Evolutionary conservation across 208 protist genomes (phyloP), one percentile per base, ranked within the genome.

Genomic region (Phytomonas francai): DNA sequence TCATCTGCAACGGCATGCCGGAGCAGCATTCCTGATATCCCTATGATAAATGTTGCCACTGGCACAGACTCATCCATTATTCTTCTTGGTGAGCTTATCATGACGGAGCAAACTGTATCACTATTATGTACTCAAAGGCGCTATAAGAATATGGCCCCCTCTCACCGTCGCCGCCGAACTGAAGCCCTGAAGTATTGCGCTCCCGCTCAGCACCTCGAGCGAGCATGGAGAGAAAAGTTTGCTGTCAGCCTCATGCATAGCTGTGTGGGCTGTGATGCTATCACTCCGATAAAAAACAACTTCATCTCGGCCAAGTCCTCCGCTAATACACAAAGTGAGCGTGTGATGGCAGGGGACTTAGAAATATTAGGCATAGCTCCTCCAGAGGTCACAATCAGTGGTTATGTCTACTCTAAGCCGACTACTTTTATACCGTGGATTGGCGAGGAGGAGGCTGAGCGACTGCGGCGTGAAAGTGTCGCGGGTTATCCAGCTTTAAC

Each of bases 301-400:
- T 75, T 70, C 33, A 45, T 14, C 11, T 7, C 19, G 1, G 9
- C 39, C 32, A 60, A 12, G 63, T 72, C 9, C 71, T 56, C 60
- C 42, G 57, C n/a, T 25, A 22, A 7, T 63, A 61, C 57, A 70
- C 61, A 19, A 70, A 29, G 33, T 57, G 67, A 61, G 67, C 59
- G 31, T 19, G 73, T 73, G 45, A 68, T 78, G 59, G 65, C 59
- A 30, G 61, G 63, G 63, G 65, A 70, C 32, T 57, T 93, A 59
- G 73, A 81, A 45, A 82, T 93, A 28, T 31, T 89, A 16, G 70
- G 79, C 69, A 83, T 94, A 57, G 79, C 76, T 7, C 88, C 85
- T 6, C 66, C 79, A 0, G 63, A 68, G 39, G 51, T 59, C 36
- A 77, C 73, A 6, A 49, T 58, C 45, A 77, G 74, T 51, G 83